Evolutionary conservation across 108 stramenopile species (phyloP).

Genomic region (Skeletonema grethae): DNA sequence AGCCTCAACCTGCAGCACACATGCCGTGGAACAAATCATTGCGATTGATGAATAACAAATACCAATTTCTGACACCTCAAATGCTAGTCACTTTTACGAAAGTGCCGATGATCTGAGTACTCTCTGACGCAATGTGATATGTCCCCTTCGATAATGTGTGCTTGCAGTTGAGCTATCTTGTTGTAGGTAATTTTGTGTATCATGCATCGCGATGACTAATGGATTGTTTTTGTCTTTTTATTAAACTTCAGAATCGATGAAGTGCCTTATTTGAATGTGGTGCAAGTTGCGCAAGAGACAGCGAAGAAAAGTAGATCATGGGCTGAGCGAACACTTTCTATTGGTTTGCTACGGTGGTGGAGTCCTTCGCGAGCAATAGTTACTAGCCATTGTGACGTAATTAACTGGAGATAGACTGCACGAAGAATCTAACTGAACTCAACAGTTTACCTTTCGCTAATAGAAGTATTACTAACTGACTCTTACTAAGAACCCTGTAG

Average conservation of each 20-base stretch:
- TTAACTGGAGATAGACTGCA: too few species aligned
- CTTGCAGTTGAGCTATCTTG: background rate
- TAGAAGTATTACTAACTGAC: too few species aligned
- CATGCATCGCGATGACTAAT: background rate
- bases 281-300: too few species aligned
- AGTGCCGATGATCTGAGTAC: slow-evolving; percentile 22
- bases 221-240: background rate
- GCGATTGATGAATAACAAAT: slow-evolving; percentile 9
- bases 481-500: too few species aligned
- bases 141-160: background rate
- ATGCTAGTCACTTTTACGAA: slow-evolving; percentile 13
- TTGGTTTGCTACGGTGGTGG: too few species aligned
- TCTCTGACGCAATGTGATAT: slow-evolving; percentile 10
- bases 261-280: too few species aligned
- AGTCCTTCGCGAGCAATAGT: too few species aligned
- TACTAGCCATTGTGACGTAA: too few species aligned
- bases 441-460: too few species aligned
- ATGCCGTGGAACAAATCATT: background rate
- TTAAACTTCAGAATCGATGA: background rate
- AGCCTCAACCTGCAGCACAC: background rate
- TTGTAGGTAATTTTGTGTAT: background rate
- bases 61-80: slow-evolving; percentile 24
- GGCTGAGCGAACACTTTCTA: too few species aligned
- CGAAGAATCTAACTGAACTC: too few species aligned
- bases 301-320: too few species aligned